Evolutionary conservation across 1,284 basidiomycete species (phyloP), one percentile per base, ranked within the genome.

Genomic region (Takashimella koratensis): DNA sequence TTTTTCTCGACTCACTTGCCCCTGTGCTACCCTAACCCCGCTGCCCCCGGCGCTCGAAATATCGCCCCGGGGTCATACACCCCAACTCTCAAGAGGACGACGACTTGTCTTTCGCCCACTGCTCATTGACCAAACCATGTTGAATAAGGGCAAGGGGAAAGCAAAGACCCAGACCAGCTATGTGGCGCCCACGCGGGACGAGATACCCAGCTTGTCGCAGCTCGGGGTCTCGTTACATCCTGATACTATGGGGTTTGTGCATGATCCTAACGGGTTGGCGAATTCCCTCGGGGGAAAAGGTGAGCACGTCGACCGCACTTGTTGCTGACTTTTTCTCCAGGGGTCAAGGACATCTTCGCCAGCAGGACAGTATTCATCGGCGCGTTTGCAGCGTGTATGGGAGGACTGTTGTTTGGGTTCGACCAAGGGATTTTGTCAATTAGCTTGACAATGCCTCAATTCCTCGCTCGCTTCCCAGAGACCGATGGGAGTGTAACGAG

Each of bases 361-460:
- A 56, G 42, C 40, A n/a, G 39, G 2, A 26, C 58, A 5, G 62
- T 64, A 16, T 4, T 56, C n/a, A 16, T 45, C 5, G 47, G 41
- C 13, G 49, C 55, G 3, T 22, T 60, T 23, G 45, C 58, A 3
- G 63, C 63, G 3, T 60, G 58, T 43, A 47, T 62, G 3, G 63
- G 63, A 19, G 63, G 63, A 3, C 47, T 59, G n/a, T 42, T 56
- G 13, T 60, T 63, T 26, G 53, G 59, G 11, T 62, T 57, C 45
- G 56, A 69, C 47, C 70, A 74, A 58, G 70, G 70, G 49, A 48
- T 69, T 11, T 46, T 69, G 3, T 68, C 68, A 3, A 67, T 71
- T 47, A 59, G 60, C 27, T 50, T 68, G 4, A 58, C 58, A 11
- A 67, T 73, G 62, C 46, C 48, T 4, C 64, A 66, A 26, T 71